These are phyloP conservation scores for Coemansia asiatica DNA, from an alignment of 192 early-diverging fungal species.

Conservation along the genomic window DNA sequence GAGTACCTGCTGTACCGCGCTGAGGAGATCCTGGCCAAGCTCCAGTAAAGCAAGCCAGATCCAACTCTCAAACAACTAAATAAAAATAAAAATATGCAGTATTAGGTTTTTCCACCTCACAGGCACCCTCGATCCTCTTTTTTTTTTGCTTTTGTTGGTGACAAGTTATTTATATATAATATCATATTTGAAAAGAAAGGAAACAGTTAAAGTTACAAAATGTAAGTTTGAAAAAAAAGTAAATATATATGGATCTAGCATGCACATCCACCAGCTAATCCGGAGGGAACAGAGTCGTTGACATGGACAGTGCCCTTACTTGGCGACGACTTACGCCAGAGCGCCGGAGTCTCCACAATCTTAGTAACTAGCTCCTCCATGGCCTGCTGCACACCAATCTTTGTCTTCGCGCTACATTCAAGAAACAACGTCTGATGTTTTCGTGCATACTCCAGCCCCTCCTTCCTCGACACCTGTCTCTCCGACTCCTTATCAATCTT, in stretches of 20 bases:
- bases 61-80: not conserved
- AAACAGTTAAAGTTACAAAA: no score
- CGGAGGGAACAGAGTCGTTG: conserved; percentile 47
- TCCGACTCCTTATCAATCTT: conserved; percentile 91
- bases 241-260: conserved; percentile 12
- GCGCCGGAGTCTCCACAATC: conserved; percentile 68
- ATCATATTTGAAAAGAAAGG: conserved; percentile 1
- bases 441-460: conserved; percentile 89
- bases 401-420: conserved; percentile 96
- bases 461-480: conserved; percentile 70
- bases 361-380: conserved; percentile 93
- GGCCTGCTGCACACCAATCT: conserved; percentile 86
- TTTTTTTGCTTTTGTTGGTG: no score
- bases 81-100: not conserved
- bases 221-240: not conserved
- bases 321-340: conserved; percentile 61
- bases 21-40: conserved; percentile 92
- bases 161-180: no score
- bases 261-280: conserved; percentile 32
- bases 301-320: conserved; percentile 34
- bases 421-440: conserved; percentile 91
- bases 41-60: conserved; percentile 48
- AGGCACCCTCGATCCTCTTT: no score
- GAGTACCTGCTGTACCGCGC: conserved; percentile 93
- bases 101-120: no score